Evolutionary conservation across 371 early-diverging fungal genomes (phyloP).

Genomic region (Mycotypha africana): DNA sequence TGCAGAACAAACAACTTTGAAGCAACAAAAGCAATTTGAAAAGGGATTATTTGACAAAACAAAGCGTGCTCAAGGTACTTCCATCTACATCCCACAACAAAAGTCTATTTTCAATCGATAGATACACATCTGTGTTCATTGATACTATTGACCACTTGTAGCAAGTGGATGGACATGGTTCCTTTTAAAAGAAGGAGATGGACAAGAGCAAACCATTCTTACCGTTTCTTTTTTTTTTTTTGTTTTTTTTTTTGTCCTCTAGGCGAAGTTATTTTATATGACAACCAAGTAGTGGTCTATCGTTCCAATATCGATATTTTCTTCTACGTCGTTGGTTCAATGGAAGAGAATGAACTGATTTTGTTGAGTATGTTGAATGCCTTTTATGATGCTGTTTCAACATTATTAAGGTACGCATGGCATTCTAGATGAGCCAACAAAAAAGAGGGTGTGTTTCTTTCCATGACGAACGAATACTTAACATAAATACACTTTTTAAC

Average conservation of each 20-base stretch:
- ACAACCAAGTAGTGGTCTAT: slow-evolving; percentile 86
- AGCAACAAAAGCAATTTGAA: slow-evolving; percentile 92
- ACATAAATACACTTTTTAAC: neutral
- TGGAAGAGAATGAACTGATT: slow-evolving; percentile 94
- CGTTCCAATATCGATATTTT: slow-evolving; percentile 81
- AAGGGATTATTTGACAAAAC: slow-evolving; percentile 90
- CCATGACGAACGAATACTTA: no score
- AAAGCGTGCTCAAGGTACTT: slow-evolving; percentile 58
- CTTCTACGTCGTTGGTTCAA: slow-evolving; percentile 86
- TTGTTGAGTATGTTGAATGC: slow-evolving; percentile 73
- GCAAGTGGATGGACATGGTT: no score
- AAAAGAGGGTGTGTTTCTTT: no score
- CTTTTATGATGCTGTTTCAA: slow-evolving; percentile 81
- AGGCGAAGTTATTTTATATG: slow-evolving; percentile 88
- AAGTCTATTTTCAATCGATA: no score
- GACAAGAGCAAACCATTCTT: no score
- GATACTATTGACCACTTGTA: no score
- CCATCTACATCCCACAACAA: no score
- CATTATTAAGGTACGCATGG: slow-evolving; percentile 78
- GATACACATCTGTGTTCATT: no score
- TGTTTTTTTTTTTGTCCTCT: no score
- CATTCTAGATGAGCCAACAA: no score
- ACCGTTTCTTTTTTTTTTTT: no score
- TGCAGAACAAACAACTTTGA: slow-evolving; percentile 47
- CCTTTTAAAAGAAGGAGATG: no score